phyloP scores from a whole-genome alignment of 2,329 filamentous ascomycete genomes.

The Pseudogymnoascus sp. region DNA sequence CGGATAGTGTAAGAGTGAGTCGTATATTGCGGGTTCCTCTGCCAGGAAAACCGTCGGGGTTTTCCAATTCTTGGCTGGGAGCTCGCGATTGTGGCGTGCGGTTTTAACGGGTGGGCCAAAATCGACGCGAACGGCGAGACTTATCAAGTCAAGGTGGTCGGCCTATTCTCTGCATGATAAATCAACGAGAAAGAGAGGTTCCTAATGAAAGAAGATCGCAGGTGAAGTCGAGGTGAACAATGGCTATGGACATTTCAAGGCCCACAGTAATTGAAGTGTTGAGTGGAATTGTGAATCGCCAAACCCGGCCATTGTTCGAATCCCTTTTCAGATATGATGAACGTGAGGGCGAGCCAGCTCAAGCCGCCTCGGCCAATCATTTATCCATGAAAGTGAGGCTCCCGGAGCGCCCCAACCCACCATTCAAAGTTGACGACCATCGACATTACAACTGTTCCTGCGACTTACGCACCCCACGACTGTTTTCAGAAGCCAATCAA shows the following conservation, averaged over 20 bases:
- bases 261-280: not conserved
- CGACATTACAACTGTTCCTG: not conserved
- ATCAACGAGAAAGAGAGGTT: not conserved
- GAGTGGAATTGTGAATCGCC: conserved; percentile 6
- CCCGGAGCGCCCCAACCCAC: conserved; percentile 4
- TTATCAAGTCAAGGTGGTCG: conserved; percentile 9
- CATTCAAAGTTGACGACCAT: conserved; percentile 7
- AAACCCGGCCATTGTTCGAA: conserved; percentile 6
- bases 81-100: conserved; percentile 3
- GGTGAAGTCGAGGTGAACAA: conserved; percentile 3
- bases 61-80: not conserved
- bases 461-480: conserved; percentile 1
- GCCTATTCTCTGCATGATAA: conserved; percentile 6
- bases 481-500: conserved; percentile 1
- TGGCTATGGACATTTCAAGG: not conserved
- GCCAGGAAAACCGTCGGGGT: not conserved
- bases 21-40: not conserved
- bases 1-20: not conserved
- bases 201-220: not conserved
- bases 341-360: not conserved
- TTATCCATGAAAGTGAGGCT: conserved; percentile 7
- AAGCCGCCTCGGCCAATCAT: conserved; percentile 6
- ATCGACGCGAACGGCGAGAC: conserved; percentile 6
- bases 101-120: conserved; percentile 4
- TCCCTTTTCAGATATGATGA: not conserved